Evolutionary conservation across 352 stramenopile species (phyloP), one percentile per base, ranked within the genome.

Genomic region (Hyaloperonospora brassicae): DNA sequence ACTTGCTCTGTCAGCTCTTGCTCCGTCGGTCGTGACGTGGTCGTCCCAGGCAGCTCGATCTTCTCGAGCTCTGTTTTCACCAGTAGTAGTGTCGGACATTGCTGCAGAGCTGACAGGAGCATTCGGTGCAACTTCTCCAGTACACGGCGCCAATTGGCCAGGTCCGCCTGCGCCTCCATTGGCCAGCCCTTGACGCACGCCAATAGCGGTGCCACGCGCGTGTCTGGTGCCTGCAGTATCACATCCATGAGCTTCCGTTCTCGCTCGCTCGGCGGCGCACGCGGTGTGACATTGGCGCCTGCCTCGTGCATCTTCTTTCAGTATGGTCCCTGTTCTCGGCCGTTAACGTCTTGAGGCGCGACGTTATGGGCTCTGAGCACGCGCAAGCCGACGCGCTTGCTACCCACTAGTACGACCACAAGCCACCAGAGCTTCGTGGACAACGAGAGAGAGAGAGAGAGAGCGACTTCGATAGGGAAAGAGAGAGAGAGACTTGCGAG

Each of bases 81-180:
- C 34, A 84, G 59, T 34, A 89, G 21, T 7, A 89, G 47, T 4
- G 46, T 58, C 21, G 77, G 77, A 27, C 66, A 75, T 34, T 72
- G 47, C 48, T 64, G 62, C 13, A 83, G 25, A 31, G 73, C 73
- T 1, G 42, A 52, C 36, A 70, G 47, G 13, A 91, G 76, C 47
- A 85, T 50, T 22, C 48, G 52, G 45, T 85, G 67, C 21, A 89
- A 47, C 23, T 78, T 73, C 27, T 72, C 54, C n/a, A 94, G 65
- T 49, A 93, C 76, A 0, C 38, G 34, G 4, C 43, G 56, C 79
- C 84, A 94, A 54, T 87, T 88, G 21, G 67, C 67, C 27, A 92
- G 49, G 49, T 89, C 84, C 22, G 80, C 84, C 48, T 90, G 84
- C 14, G 69, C 76, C 63, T 94, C 84, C 59, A 89, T 83, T 21